A percentile compares a stretch with the other conserved stretches of the same genome.
These are phyloP conservation scores for Trichoderma aggressivum DNA, from an alignment of 2,329 filamentous ascomycete genomes.

Conservation along the genomic window DNA sequence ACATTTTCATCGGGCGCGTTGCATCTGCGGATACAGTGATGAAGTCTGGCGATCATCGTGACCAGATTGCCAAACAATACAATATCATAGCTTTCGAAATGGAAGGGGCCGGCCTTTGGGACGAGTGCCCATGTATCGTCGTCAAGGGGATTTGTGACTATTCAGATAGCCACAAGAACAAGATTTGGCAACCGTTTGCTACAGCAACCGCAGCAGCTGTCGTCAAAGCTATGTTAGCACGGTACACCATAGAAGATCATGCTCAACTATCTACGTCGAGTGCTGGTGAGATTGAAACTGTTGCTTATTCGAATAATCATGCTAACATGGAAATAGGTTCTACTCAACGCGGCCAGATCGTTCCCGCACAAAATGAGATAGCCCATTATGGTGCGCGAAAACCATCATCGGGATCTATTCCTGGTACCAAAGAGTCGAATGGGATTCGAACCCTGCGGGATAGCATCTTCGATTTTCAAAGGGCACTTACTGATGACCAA, in stretches of 20 bases:
- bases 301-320: neutral
- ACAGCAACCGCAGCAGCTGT: slow-evolving; percentile 18
- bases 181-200: slow-evolving; percentile 29
- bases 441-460: neutral
- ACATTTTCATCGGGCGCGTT: slow-evolving; percentile 32
- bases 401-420: neutral
- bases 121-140: slow-evolving; percentile 31
- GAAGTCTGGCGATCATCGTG: slow-evolving; percentile 34
- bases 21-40: slow-evolving; percentile 40
- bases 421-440: too few species aligned
- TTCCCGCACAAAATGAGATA: neutral
- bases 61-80: slow-evolving; percentile 27
- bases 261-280: accelerated
- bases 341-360: neutral
- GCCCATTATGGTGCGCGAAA: too few species aligned
- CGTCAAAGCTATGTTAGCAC: neutral
- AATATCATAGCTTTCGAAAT: slow-evolving; percentile 32
- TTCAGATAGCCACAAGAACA: slow-evolving; percentile 37
- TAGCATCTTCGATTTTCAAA: slow-evolving; percentile 4
- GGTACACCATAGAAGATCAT: neutral
- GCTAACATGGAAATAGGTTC: neutral
- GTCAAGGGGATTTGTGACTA: slow-evolving; percentile 39
- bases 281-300: neutral
- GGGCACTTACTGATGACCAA: neutral
- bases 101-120: slow-evolving; percentile 31